Evolutionary conservation across 1,284 basidiomycete genomes (phyloP).

Genomic region (Ceratobasidium sp.): DNA sequence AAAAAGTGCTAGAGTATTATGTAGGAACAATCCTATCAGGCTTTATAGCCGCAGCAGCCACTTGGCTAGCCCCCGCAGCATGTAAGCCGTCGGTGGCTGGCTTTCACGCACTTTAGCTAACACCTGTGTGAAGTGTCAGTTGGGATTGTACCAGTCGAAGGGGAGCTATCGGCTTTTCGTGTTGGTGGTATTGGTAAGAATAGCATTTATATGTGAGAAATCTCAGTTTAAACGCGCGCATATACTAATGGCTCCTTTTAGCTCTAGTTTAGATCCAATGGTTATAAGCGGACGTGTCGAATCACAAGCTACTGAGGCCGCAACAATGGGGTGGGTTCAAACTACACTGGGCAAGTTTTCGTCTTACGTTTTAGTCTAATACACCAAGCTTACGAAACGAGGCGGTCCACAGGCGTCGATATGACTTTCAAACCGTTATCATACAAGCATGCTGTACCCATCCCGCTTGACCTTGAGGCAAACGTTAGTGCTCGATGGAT

Average conservation of each 20-base stretch:
- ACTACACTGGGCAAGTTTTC: conserved; percentile 2
- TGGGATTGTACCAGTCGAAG: conserved; percentile 22
- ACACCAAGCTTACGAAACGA: neutral
- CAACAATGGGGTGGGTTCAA: conserved; percentile 38
- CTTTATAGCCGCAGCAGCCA: neutral
- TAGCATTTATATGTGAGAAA: conserved; percentile 11
- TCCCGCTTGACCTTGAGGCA: conserved; percentile 13
- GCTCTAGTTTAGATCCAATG: neutral
- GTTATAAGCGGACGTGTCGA: neutral
- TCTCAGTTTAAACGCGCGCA: neutral
- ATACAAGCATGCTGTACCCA: conserved; percentile 17
- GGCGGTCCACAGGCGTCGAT: neutral
- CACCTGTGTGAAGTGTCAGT: conserved; percentile 6
- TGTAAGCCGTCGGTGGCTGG: neutral
- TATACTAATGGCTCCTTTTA: neutral
- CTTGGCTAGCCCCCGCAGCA: conserved; percentile 34
- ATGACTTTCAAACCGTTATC: conserved; percentile 29
- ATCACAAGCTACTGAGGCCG: conserved; percentile 17
- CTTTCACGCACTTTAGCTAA: neutral
- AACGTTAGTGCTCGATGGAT: conserved; percentile 12
- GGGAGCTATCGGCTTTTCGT: conserved; percentile 19
- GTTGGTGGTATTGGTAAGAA: conserved; percentile 16
- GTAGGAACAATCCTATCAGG: conserved; percentile 26
- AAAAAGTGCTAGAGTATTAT: conserved; percentile 2
- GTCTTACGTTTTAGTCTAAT: too few species aligned